Conservation (phyloP, 768 basidiomycete genomes). For the Stropharia rugosoannulata region DNA sequence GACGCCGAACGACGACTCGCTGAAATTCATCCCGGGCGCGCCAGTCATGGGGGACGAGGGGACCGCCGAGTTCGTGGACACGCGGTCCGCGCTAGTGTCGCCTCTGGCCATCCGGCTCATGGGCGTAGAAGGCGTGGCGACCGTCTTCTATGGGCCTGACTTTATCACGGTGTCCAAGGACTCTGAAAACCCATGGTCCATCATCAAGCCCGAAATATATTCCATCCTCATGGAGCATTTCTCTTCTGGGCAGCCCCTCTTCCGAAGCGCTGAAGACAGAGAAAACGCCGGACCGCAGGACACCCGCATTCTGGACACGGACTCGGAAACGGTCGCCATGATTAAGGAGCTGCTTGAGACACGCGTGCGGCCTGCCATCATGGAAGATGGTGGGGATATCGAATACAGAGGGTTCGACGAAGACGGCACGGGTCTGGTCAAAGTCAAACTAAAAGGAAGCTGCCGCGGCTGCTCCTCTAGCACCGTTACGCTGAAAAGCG, state of each 20-base stretch:
- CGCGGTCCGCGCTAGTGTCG: slow-evolving; percentile 80
- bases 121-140: slow-evolving; percentile 88
- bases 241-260: slow-evolving; percentile 85
- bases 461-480: slow-evolving; percentile 95
- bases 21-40: slow-evolving; percentile 96
- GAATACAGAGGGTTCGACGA: slow-evolving; percentile 93
- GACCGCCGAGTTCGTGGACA: slow-evolving; percentile 93
- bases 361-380: slow-evolving; percentile 92
- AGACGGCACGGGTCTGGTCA: slow-evolving; percentile 73
- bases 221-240: slow-evolving; percentile 97
- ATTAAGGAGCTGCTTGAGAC: slow-evolving; percentile 97
- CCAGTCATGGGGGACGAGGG: slow-evolving; percentile 86
- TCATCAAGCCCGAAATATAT: slow-evolving; percentile 96
- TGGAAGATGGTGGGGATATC: slow-evolving; percentile 99
- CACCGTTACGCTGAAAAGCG: slow-evolving; percentile 92
- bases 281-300: slow-evolving; percentile 90
- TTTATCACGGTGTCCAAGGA: slow-evolving; percentile 97
- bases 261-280: slow-evolving; percentile 77
- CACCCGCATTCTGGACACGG: slow-evolving; percentile 89
- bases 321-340: slow-evolving; percentile 97
- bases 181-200: slow-evolving; percentile 79
- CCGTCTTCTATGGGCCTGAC: slow-evolving; percentile 95
- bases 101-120: slow-evolving; percentile 94
- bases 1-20: slow-evolving; percentile 95
- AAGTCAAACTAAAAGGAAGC: slow-evolving; percentile 92